phyloP scores from a whole-genome alignment of 768 basidiomycete genomes.

The Amanita pseudoporphyria region DNA sequence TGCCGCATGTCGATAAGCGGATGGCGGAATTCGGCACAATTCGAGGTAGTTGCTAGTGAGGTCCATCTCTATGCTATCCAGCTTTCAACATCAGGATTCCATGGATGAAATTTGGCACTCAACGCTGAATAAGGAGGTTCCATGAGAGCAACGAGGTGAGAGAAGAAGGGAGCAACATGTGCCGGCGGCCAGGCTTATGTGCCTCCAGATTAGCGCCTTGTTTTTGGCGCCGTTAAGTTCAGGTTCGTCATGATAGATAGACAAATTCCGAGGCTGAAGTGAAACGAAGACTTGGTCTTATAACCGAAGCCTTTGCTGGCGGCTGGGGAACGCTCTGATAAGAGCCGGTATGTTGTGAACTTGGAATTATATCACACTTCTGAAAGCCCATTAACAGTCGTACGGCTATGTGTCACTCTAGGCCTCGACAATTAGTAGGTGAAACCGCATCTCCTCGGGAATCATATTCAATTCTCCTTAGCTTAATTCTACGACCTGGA shows the following conservation, averaged over 20 bases:
- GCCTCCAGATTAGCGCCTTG: not conserved
- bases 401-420: too few species aligned
- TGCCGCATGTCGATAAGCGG: slow-evolving; percentile 36
- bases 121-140: not conserved
- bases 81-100: not conserved
- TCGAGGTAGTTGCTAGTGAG: not conserved
- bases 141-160: not conserved
- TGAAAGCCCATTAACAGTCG: too few species aligned
- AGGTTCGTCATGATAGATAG: not conserved
- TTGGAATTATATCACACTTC: too few species aligned
- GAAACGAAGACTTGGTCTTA: too few species aligned
- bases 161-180: not conserved
- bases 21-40: slow-evolving; percentile 16
- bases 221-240: not conserved
- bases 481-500: too few species aligned
- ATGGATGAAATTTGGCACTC: not conserved
- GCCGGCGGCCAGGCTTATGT: not conserved
- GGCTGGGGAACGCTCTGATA: too few species aligned
- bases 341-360: too few species aligned
- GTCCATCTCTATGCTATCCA: not conserved
- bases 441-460: too few species aligned
- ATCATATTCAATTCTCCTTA: too few species aligned
- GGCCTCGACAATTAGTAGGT: too few species aligned
- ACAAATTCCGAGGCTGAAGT: too few species aligned
- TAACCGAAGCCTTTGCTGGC: too few species aligned